phyloP scores from a whole-genome alignment of 2,329 filamentous ascomycete species.

The Alternaria arborescens region DNA sequence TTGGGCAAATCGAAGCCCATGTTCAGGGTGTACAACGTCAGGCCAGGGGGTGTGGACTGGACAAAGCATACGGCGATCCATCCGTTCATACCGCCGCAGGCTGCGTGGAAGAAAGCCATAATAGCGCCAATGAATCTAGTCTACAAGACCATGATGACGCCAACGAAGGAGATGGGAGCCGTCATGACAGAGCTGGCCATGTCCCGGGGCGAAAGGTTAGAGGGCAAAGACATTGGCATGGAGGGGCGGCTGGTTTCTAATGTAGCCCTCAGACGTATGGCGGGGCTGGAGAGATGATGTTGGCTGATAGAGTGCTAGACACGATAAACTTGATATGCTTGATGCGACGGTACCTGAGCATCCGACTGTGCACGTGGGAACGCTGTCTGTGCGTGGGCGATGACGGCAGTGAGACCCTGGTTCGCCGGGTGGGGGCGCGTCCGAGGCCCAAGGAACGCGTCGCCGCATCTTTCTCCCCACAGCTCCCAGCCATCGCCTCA shows the following conservation, averaged over 20 bases:
- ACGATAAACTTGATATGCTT: neutral
- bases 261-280: slow-evolving; percentile 52
- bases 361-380: slow-evolving; percentile 21
- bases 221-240: slow-evolving; percentile 49
- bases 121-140: slow-evolving; percentile 36
- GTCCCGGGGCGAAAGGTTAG: slow-evolving; percentile 55
- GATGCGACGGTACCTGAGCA: neutral
- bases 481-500: slow-evolving; percentile 1
- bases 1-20: slow-evolving; percentile 57
- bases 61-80: slow-evolving; percentile 53
- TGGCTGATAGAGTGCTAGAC: neutral
- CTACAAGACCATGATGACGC: slow-evolving; percentile 49
- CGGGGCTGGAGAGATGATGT: slow-evolving; percentile 27
- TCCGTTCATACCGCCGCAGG: slow-evolving; percentile 42
- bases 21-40: slow-evolving; percentile 65
- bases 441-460: slow-evolving; percentile 21
- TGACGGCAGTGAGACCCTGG: slow-evolving; percentile 29
- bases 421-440: slow-evolving; percentile 26
- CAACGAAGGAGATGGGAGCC: slow-evolving; percentile 59
- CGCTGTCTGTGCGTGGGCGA: slow-evolving; percentile 23
- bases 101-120: slow-evolving; percentile 31
- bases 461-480: slow-evolving; percentile 10
- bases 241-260: slow-evolving; percentile 54
- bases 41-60: slow-evolving; percentile 68
- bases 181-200: slow-evolving; percentile 60